A percentile compares a stretch with the other conserved stretches of the same genome.
Conservation (phyloP, 2,329 filamentous ascomycete genomes). For the Neoscytalidium dimidiatum region DNA sequence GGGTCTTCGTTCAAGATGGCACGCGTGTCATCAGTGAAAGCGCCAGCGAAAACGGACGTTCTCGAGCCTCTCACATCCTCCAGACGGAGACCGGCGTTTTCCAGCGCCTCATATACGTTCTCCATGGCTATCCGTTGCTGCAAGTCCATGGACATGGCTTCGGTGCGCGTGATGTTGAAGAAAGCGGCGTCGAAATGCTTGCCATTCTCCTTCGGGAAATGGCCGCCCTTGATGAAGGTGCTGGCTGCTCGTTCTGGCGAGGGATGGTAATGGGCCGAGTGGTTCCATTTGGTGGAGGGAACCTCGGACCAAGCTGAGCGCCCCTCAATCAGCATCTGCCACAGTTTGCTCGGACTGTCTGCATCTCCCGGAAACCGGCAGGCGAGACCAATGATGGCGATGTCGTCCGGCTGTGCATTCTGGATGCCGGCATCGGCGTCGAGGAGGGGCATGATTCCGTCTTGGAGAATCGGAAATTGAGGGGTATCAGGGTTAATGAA, state of each 20-base stretch:
- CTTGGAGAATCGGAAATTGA: not conserved
- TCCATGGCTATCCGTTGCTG: constrained; percentile 25
- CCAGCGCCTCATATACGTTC: constrained; percentile 22
- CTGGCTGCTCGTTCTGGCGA: not conserved
- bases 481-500: not conserved
- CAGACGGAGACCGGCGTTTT: constrained; percentile 9
- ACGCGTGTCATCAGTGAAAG: constrained; percentile 11
- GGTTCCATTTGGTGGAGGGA: constrained; percentile 34
- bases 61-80: constrained; percentile 11
- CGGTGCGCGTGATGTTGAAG: constrained; percentile 23
- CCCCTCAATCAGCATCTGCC: not conserved
- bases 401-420: not conserved
- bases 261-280: constrained; percentile 25
- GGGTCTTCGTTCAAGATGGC: constrained; percentile 21
- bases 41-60: constrained; percentile 16
- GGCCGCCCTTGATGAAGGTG: not conserved
- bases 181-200: constrained; percentile 22
- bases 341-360: constrained; percentile 1
- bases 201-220: constrained; percentile 24
- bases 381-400: not conserved
- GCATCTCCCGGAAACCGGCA: constrained; percentile 14
- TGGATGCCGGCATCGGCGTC: not conserved
- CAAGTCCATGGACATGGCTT: constrained; percentile 22
- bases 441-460: not conserved
- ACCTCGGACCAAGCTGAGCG: not conserved